Conservation (phyloP, 2,329 filamentous ascomycete species). For the Fusarium anthophilum region DNA sequence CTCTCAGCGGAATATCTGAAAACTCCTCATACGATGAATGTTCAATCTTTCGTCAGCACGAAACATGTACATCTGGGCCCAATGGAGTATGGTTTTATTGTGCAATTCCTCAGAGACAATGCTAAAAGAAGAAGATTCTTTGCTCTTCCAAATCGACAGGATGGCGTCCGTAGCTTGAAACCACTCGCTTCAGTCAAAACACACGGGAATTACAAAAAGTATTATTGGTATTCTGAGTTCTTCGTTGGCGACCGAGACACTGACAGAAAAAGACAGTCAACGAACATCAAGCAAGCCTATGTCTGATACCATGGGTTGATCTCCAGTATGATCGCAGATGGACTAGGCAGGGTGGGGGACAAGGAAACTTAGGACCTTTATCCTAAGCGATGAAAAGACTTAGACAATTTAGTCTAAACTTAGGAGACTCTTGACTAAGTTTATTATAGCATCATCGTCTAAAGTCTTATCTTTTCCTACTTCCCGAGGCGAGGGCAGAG, state of each 20-base stretch:
- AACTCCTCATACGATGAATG: too few relatives aligned
- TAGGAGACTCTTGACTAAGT: not conserved
- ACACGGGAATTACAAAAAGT: not conserved
- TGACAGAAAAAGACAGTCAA: not conserved
- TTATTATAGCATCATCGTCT: not conserved
- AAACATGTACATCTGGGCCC: not conserved
- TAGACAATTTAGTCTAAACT: too few relatives aligned
- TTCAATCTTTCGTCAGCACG: not conserved
- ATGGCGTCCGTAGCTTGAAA: not conserved
- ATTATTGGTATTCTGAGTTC: not conserved
- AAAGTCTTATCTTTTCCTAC: not conserved
- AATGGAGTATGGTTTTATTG: not conserved
- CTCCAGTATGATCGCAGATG: not conserved
- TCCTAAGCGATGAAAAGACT: not conserved
- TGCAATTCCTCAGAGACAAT: not conserved
- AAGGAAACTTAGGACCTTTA: not conserved
- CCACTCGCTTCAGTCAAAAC: not conserved
- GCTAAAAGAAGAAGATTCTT: not conserved
- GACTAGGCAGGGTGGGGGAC: not conserved
- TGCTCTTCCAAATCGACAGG: not conserved
- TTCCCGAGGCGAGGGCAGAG: not conserved
- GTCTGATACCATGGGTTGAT: not conserved
- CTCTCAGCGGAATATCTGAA: not conserved
- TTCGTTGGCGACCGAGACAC: not conserved
- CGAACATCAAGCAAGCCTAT: not conserved